phyloP scores from a whole-genome alignment of 202 grass and related monocot species.

The Eragrostis tef region DNA sequence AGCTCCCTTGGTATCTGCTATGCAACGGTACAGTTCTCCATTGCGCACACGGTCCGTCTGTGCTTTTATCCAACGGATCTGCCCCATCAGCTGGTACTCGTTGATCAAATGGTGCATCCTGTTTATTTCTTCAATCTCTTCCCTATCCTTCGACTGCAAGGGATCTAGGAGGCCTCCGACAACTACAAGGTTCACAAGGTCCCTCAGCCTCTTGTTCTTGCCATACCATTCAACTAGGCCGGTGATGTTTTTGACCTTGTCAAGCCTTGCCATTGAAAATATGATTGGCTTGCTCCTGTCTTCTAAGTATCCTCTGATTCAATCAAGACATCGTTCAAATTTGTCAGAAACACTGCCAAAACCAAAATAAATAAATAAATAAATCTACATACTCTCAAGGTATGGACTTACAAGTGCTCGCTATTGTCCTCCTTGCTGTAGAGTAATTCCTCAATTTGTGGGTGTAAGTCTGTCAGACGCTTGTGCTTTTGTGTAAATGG shows the following conservation, averaged over 20 bases:
- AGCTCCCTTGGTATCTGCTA: constrained; percentile 88
- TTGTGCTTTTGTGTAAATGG: constrained; percentile 90
- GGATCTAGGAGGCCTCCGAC: constrained; percentile 77
- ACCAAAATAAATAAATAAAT: too few species aligned
- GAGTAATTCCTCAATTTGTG: constrained; percentile 87
- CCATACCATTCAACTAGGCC: constrained; percentile 93
- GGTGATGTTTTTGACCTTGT: constrained; percentile 94
- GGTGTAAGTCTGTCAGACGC: constrained; percentile 63
- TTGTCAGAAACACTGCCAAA: too few species aligned
- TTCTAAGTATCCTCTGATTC: constrained; percentile 67
- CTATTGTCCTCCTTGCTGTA: constrained; percentile 73
- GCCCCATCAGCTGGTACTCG: constrained; percentile 81
- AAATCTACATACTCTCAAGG: too few species aligned
- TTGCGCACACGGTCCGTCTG: constrained; percentile 89
- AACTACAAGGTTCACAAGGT: constrained; percentile 79
- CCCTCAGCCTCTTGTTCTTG: constrained; percentile 78
- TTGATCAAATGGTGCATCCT: constrained; percentile 85
- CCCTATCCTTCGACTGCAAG: constrained; percentile 85
- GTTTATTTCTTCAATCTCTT: constrained; percentile 94
- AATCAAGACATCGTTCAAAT: too few species aligned
- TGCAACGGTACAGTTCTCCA: constrained; percentile 88
- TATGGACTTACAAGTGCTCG: constrained; percentile 68
- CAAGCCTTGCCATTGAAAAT: constrained; percentile 97
- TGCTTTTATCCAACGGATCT: constrained; percentile 86
- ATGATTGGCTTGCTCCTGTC: constrained; percentile 85